Evolutionary conservation across 2,329 filamentous ascomycete species (phyloP).

Genomic region (Harringtonia lauricola): DNA sequence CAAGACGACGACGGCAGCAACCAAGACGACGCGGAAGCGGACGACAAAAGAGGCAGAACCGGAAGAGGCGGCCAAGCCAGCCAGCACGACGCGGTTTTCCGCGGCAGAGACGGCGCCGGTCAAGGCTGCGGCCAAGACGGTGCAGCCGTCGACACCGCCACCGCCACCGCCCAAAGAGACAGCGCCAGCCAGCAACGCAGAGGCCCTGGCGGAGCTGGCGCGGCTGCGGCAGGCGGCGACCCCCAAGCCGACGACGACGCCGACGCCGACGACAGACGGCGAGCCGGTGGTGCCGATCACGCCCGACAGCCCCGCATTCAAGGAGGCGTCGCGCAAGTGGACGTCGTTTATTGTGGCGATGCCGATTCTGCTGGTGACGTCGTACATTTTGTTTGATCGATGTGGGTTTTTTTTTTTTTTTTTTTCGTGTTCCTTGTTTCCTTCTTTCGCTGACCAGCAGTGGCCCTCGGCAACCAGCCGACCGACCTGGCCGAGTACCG

Average conservation of each 20-base stretch:
- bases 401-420: constrained; percentile 22
- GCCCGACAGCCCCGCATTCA: constrained; percentile 28
- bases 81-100: no score
- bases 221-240: constrained; percentile 7
- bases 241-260: background rate
- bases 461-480: constrained; percentile 11
- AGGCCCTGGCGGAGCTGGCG: constrained; percentile 10
- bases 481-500: constrained; percentile 10
- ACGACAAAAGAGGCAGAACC: background rate
- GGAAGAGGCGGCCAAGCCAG: no score
- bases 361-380: constrained; percentile 43
- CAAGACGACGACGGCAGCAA: background rate
- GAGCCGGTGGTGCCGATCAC: background rate
- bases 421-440: constrained; percentile 14
- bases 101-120: no score
- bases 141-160: background rate
- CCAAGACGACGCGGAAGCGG: background rate
- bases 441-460: background rate
- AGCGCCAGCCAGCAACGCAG: constrained; percentile 6
- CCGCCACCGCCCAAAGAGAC: background rate
- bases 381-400: constrained; percentile 41
- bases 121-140: no score
- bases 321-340: constrained; percentile 33
- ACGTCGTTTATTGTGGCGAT: constrained; percentile 36
- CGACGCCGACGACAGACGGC: background rate